Conservation (phyloP, 176 grass and related monocot genomes). For the Guadua angustifolia region DNA sequence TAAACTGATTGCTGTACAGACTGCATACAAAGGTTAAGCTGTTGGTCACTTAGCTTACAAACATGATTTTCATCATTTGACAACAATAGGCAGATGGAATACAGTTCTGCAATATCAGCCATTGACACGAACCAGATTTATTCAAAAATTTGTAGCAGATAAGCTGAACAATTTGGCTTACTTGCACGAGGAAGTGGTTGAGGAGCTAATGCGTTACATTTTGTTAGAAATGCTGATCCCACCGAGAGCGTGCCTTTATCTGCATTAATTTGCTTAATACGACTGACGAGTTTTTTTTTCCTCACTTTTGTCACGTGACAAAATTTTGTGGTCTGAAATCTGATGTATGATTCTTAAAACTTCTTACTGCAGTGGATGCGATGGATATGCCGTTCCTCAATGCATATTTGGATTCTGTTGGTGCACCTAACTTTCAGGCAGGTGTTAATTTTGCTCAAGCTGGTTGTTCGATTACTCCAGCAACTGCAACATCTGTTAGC, state of each 20-base stretch:
- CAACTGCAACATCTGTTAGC: slow-evolving; percentile 86
- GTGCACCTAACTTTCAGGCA: slow-evolving; percentile 70
- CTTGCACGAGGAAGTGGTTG: neutral
- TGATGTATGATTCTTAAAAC: slow-evolving; percentile 21
- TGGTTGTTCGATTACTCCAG: slow-evolving; percentile 91
- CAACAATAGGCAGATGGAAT: neutral
- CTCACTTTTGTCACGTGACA: neutral
- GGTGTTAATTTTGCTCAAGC: slow-evolving; percentile 97
- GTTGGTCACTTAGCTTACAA: neutral
- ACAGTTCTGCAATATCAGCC: neutral
- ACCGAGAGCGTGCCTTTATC: neutral
- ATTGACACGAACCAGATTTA: neutral
- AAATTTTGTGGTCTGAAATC: neutral
- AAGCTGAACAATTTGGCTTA: too few relatives aligned
- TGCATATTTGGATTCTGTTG: slow-evolving; percentile 87
- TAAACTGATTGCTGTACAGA: neutral
- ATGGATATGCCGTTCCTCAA: slow-evolving; percentile 84
- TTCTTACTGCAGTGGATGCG: slow-evolving; percentile 71
- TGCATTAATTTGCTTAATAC: neutral
- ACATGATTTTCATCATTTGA: neutral
- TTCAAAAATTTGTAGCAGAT: too few relatives aligned
- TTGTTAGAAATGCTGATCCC: neutral
- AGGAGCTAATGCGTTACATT: neutral
- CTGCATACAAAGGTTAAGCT: neutral
- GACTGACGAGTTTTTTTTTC: neutral